Evolutionary conservation across 768 basidiomycete genomes (phyloP).

Genomic region (Phylloporus scabripes): DNA sequence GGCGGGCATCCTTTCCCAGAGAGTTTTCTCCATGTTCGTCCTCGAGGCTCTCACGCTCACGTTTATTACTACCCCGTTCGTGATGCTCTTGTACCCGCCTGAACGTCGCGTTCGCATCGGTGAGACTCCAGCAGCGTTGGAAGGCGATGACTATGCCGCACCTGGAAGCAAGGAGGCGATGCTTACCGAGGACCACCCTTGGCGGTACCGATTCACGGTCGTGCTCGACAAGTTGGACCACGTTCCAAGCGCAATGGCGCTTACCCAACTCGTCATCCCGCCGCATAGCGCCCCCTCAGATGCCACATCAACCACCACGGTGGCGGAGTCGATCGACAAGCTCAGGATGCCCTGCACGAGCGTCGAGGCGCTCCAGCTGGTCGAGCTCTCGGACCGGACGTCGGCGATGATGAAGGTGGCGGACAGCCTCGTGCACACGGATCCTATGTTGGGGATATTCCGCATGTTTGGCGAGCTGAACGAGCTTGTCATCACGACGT

Average conservation of each 20-base stretch:
- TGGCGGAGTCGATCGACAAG: neutral
- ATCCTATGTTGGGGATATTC: constrained; percentile 70
- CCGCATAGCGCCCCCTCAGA: constrained; percentile 11
- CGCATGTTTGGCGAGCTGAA: constrained; percentile 72
- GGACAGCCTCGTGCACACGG: constrained; percentile 63
- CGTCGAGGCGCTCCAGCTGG: constrained; percentile 78
- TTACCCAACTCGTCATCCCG: constrained; percentile 74
- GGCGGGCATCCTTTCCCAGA: constrained; percentile 67
- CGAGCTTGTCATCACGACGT: constrained; percentile 56
- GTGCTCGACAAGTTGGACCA: constrained; percentile 90
- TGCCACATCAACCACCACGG: constrained; percentile 11
- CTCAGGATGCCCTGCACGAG: constrained; percentile 30
- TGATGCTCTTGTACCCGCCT: constrained; percentile 61
- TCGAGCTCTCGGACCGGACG: constrained; percentile 71
- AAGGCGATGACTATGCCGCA: constrained; percentile 32
- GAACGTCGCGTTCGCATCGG: constrained; percentile 47
- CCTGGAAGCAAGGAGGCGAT: constrained; percentile 5
- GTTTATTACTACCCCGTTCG: constrained; percentile 79
- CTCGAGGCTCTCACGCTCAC: constrained; percentile 78
- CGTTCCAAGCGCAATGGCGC: constrained; percentile 82
- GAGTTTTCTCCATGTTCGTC: constrained; percentile 94
- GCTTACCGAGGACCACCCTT: constrained; percentile 18
- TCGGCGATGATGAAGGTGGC: constrained; percentile 59
- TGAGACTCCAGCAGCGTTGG: neutral
- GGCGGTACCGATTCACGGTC: constrained; percentile 68